Percentiles rank a stretch among this genome's conserved stretches.
Evolutionary conservation across 2,329 filamentous ascomycete species (phyloP).

Genomic region (Fusarium newnesense): DNA sequence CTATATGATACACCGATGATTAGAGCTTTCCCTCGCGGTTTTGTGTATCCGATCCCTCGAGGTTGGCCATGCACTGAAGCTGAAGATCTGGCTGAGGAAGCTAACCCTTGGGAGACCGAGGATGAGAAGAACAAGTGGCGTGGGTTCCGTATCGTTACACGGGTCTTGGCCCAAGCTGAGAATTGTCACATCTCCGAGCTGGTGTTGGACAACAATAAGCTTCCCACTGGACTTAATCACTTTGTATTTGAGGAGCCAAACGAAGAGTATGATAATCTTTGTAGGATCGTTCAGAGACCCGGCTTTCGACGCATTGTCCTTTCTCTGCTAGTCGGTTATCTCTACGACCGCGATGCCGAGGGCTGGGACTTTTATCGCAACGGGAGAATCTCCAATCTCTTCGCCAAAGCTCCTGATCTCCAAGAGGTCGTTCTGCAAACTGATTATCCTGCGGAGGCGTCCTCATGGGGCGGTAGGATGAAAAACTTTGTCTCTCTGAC

Average conservation of each 20-base stretch:
- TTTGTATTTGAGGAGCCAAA: background rate
- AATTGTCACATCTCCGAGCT: background rate
- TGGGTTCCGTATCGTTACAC: background rate
- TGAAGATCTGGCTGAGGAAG: fast-evolving
- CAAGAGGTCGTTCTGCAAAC: background rate
- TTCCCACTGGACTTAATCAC: background rate
- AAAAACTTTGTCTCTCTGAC: background rate
- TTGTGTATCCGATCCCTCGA: background rate
- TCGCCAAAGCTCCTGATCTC: background rate
- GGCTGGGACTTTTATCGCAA: background rate
- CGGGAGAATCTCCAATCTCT: background rate
- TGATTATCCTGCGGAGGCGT: background rate
- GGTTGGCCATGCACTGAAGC: background rate
- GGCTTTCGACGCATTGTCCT: background rate
- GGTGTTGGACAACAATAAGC: background rate
- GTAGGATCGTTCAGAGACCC: background rate
- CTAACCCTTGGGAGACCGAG: background rate
- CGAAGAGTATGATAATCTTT: background rate
- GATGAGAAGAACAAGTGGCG: background rate
- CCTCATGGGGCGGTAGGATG: background rate
- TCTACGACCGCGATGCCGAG: background rate
- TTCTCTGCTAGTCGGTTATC: background rate
- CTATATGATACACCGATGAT: background rate
- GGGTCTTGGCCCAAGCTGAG: background rate
- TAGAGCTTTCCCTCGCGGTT: background rate